Evolutionary conservation across 352 stramenopile genomes (phyloP).

Genomic region (Phytopythium boreale): DNA sequence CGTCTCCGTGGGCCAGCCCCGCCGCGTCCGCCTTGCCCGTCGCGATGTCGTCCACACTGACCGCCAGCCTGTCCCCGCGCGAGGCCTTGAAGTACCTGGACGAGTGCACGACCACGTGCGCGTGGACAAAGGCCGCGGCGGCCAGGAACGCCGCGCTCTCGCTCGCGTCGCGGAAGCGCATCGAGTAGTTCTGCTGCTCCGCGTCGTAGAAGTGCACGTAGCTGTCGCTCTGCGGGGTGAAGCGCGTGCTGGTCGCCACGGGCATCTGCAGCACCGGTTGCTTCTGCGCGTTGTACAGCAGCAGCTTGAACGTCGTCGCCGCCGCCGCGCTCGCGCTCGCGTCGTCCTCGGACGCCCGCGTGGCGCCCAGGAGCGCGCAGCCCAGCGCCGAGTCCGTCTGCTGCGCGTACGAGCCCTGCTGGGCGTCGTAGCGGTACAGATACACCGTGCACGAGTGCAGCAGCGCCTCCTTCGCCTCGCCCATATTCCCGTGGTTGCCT

Average conservation of each 20-base stretch:
- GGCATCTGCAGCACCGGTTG: constrained; percentile 47
- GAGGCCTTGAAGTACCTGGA: constrained; percentile 14
- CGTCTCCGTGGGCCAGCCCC: constrained; percentile 37
- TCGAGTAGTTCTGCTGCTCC: constrained; percentile 58
- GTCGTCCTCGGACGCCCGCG: neutral
- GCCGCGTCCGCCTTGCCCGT: constrained; percentile 37
- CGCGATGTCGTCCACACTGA: constrained; percentile 49
- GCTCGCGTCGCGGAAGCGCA: constrained; percentile 65
- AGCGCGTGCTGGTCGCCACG: constrained; percentile 32
- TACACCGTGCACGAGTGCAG: constrained; percentile 74
- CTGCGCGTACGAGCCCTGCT: constrained; percentile 45
- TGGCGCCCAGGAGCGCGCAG: constrained; percentile 42
- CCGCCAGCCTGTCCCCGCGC: constrained; percentile 7
- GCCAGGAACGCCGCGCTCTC: constrained; percentile 38
- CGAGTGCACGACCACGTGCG: constrained; percentile 39
- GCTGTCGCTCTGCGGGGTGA: constrained; percentile 66
- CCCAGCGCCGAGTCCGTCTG: constrained; percentile 60
- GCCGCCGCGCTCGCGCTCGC: neutral
- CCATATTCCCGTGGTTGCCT: constrained; percentile 18
- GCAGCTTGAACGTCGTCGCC: constrained; percentile 36
- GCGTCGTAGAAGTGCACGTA: constrained; percentile 71
- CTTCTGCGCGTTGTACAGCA: constrained; percentile 76
- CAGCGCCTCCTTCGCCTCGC: constrained; percentile 25
- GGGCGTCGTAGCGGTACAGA: constrained; percentile 60
- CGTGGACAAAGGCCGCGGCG: constrained; percentile 48